These are phyloP conservation scores for Stenocarpella maydis DNA, from an alignment of 2,329 filamentous ascomycete genomes.

Conservation along the genomic window DNA sequence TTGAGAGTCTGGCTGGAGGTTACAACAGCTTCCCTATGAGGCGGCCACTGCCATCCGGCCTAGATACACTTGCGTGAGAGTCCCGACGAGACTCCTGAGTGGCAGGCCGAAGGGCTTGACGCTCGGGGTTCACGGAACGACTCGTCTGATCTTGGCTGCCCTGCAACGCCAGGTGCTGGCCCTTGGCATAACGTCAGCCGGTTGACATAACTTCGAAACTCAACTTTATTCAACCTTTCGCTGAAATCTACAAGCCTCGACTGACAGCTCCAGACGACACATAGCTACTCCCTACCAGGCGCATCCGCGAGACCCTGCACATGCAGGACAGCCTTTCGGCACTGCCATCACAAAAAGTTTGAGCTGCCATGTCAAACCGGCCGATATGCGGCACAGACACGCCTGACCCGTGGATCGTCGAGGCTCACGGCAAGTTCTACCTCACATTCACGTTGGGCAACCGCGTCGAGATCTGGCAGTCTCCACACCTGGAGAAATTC, in stretches of 20 bases:
- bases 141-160: slow-evolving; percentile 17
- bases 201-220: slow-evolving; percentile 3
- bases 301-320: not conserved
- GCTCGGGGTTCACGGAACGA: slow-evolving; percentile 11
- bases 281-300: not conserved
- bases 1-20: not conserved
- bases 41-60: not conserved
- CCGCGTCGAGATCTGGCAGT: slow-evolving; percentile 47
- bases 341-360: not conserved
- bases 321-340: not conserved
- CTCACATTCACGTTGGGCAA: slow-evolving; percentile 44
- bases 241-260: not conserved
- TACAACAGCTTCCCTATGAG: no score
- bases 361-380: slow-evolving; percentile 40
- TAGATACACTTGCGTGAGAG: not conserved
- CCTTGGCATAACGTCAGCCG: slow-evolving; percentile 9
- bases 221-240: slow-evolving; percentile 1
- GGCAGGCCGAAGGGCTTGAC: not conserved
- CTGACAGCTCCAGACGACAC: not conserved
- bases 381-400: slow-evolving; percentile 43
- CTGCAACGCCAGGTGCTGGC: not conserved
- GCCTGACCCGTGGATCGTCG: slow-evolving; percentile 45
- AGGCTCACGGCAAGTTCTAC: slow-evolving; percentile 39
- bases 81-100: not conserved
- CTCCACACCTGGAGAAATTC: slow-evolving; percentile 44